Evolutionary conservation across 345 rosid species (phyloP).

Genomic region (Rubroshorea leprosula): DNA sequence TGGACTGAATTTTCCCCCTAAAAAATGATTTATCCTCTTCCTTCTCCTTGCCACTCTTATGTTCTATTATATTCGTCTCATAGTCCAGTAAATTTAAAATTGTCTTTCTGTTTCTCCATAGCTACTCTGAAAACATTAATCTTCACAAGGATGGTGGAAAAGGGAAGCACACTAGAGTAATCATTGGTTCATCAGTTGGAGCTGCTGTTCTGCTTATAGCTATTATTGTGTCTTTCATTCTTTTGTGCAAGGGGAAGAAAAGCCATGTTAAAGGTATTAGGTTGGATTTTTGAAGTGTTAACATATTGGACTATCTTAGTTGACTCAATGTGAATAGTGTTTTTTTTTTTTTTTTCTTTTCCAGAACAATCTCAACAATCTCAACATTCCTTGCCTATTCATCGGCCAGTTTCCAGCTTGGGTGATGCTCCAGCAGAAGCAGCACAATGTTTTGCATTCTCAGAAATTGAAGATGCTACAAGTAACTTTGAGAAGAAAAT

Average conservation of each 20-base stretch:
- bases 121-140: constrained; percentile 70
- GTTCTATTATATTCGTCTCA: constrained; percentile 4
- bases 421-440: constrained; percentile 64
- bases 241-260: constrained; percentile 51
- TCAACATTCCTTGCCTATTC: constrained; percentile 42
- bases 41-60: background rate
- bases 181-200: constrained; percentile 69
- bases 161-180: constrained; percentile 38
- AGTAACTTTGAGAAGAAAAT: constrained; percentile 69
- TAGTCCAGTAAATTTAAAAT: too few species aligned
- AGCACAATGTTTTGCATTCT: constrained; percentile 69
- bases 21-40: too few species aligned
- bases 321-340: constrained; percentile 9
- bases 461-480: constrained; percentile 82
- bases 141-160: constrained; percentile 40
- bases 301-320: background rate
- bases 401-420: constrained; percentile 47
- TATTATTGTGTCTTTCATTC: constrained; percentile 47
- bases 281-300: constrained; percentile 7
- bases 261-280: constrained; percentile 36
- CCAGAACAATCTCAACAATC: constrained; percentile 39
- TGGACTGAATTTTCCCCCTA: too few species aligned
- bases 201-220: constrained; percentile 65
- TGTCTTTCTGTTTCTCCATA: constrained; percentile 24
- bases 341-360: constrained; percentile 20